Base-by-base conservation (phyloP, 2,329 filamentous ascomycete genomes). In the Knufia fluminis region DNA sequence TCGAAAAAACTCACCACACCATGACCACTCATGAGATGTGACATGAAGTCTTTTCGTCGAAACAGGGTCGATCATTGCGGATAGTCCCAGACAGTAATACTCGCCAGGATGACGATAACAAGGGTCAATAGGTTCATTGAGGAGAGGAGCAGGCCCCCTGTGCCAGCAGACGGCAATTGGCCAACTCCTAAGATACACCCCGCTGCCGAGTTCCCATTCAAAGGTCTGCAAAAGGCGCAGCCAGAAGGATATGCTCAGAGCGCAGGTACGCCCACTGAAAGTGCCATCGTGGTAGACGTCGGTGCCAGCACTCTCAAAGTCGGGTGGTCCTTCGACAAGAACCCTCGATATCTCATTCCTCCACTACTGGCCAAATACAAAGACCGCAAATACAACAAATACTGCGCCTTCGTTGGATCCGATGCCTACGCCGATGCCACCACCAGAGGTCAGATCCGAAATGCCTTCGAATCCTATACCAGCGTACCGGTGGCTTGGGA, bases 401-500 rank as follows among this genome's bases (percentile, higher is more conserved):
- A 87, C 20, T 94, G 94, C 64, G 88, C 85, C 22, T 96, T 97
- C 64, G 84, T 94, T 39, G 92, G 92, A 49, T 81, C 82, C 59
- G 92, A 98, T 70, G 88, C 94, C 62, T 97, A 92, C 62, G 85
- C 90, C 55, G 92, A 98, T 68, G 92, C 91, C 22, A 95, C 89
- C 1, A 89, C 92, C 19, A 79, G 87, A 50, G 87, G 89, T 9
- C 92, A 97, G 65, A 83, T 94, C 52, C 84, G 91, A 64, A 86
- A 87, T 65, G 84, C 90, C 1, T 97, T 96, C 60, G 92, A 98
- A 65, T 79, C 84, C 1, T 90, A 90, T 20, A 91, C 84, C 39
- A 91, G 90, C 56, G 84, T 98, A 42, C 81, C 97, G 53, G 90
- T 87, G 66, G 97, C 97, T 64, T 98, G 94, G 89, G 92, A 98